Percentiles rank a stretch among this genome's conserved stretches.
Conservation (phyloP, 805 yeast species). For the Candida corydali region DNA sequence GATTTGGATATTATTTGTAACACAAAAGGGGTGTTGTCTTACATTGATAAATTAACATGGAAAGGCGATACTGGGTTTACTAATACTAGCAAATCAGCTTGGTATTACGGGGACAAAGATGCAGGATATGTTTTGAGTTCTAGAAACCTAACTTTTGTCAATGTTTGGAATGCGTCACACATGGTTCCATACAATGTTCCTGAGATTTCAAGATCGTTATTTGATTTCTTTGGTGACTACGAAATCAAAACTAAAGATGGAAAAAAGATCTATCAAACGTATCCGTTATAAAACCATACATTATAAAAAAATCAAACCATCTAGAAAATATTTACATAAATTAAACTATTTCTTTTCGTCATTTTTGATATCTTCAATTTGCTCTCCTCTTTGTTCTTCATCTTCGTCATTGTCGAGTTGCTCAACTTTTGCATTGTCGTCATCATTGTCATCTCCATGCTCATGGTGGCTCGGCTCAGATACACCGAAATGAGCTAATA, state of each 20-base stretch:
- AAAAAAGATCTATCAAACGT: constrained; percentile 20
- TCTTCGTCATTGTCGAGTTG: constrained; percentile 21
- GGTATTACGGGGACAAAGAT: constrained; percentile 40
- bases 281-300: constrained; percentile 16
- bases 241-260: constrained; percentile 14
- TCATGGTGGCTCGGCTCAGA: constrained; percentile 25
- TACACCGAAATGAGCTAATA: constrained; percentile 50
- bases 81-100: constrained; percentile 23
- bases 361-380: constrained; percentile 4
- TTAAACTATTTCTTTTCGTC: no score
- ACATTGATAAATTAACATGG: constrained; percentile 64
- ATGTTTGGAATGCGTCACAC: constrained; percentile 76
- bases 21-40: constrained; percentile 64
- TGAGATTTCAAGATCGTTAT: constrained; percentile 63
- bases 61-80: constrained; percentile 53
- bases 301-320: constrained; percentile 2
- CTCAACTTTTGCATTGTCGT: constrained; percentile 25
- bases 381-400: constrained; percentile 15
- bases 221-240: constrained; percentile 47
- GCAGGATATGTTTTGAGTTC: constrained; percentile 45
- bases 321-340: no score
- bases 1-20: constrained; percentile 89
- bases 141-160: constrained; percentile 72
- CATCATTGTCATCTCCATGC: constrained; percentile 27
- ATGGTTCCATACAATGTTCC: constrained; percentile 91